phyloP scores from a whole-genome alignment of 371 early-diverging fungal genomes.

The Mortierella sp. region DNA sequence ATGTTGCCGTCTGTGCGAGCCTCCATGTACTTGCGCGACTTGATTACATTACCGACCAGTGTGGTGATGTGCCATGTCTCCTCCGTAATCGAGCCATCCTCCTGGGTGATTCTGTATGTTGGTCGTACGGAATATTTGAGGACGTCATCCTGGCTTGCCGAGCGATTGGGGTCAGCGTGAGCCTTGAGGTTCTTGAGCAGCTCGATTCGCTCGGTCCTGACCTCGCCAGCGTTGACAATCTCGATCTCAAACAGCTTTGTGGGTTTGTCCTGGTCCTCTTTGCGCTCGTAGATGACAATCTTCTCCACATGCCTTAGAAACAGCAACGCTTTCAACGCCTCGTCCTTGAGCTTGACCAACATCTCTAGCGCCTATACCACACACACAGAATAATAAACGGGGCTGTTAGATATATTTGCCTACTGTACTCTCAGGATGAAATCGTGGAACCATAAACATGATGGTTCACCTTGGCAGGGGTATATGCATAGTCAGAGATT shows the following conservation, averaged over 20 bases:
- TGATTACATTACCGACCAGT: slow-evolving; percentile 35
- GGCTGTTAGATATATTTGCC: background rate
- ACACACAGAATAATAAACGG: background rate
- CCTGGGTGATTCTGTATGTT: slow-evolving; percentile 22
- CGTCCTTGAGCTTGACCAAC: slow-evolving; percentile 31
- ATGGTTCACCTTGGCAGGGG: slow-evolving; percentile 7
- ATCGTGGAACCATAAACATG: too few relatives aligned
- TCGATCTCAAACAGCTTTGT: slow-evolving; percentile 36
- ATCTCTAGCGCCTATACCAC: slow-evolving; percentile 35
- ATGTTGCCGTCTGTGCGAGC: slow-evolving; percentile 25
- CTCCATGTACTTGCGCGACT: slow-evolving; percentile 21
- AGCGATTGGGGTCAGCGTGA: slow-evolving; percentile 12
- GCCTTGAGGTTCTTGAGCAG: slow-evolving; percentile 15
- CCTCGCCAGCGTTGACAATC: slow-evolving; percentile 39
- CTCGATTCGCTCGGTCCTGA: slow-evolving; percentile 17
- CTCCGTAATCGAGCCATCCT: slow-evolving; percentile 10
- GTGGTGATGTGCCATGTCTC: slow-evolving; percentile 42
- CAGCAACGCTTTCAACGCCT: slow-evolving; percentile 41
- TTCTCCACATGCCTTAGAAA: slow-evolving; percentile 54
- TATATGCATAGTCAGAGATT: slow-evolving; percentile 14
- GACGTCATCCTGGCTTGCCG: background rate
- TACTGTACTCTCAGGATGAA: too few relatives aligned
- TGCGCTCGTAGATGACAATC: slow-evolving; percentile 49
- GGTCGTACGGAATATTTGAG: slow-evolving; percentile 33
- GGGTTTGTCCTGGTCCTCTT: slow-evolving; percentile 15